Base-by-base conservation (phyloP, 495 filamentous ascomycete genomes). In the Hyaloscypha hepaticicola region DNA sequence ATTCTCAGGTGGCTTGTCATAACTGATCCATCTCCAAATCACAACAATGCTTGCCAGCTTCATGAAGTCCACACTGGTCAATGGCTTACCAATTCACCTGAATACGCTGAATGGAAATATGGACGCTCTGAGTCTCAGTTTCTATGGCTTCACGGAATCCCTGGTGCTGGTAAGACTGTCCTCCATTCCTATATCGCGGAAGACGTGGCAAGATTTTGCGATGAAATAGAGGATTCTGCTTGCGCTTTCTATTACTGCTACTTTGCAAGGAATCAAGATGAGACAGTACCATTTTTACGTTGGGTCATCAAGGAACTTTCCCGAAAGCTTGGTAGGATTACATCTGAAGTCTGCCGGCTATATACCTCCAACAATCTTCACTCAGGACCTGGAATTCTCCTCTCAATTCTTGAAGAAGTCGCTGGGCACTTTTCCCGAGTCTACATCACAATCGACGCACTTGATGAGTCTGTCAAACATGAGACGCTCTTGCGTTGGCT, bases 361-460 rank as follows among this genome's bases (percentile, higher is more conserved):
- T 50, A 64, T 28, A 24, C 5, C 25, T 0, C 4, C 11, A n/a
- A 34, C n/a, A 14, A 29, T 9, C 12, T 0, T 12, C 61, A 28
- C 12, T 27, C 5, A 6, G 8, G 21, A 4, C 28, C 3, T 14
- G 27, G n/a, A 25, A 45, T 16, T 45, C 61, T 64, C 2, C 34
- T 64, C 12, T 22, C 8, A 55, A 56, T 50, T 19, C 27, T 68
- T 33, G 27, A 66, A 57, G 52, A 29, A 5, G 53, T 63, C 8
- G 66, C 73, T 12, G 62, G 52, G 25, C 12, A 16, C 14, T 38
- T 69, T 28, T 72, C 73, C 25, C 28, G 27, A 8, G 66, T 74
- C 0, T 77, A 73, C 59, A 22, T 80, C 6, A 29, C 71, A 0
- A 29, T 77, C 5, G 77, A 79, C 51, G 73, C 70, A 12, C 24